These are phyloP conservation scores for Teratosphaeria pseudoeucalypti DNA, from an alignment of 2,329 filamentous ascomycete species.

Conservation along the genomic window DNA sequence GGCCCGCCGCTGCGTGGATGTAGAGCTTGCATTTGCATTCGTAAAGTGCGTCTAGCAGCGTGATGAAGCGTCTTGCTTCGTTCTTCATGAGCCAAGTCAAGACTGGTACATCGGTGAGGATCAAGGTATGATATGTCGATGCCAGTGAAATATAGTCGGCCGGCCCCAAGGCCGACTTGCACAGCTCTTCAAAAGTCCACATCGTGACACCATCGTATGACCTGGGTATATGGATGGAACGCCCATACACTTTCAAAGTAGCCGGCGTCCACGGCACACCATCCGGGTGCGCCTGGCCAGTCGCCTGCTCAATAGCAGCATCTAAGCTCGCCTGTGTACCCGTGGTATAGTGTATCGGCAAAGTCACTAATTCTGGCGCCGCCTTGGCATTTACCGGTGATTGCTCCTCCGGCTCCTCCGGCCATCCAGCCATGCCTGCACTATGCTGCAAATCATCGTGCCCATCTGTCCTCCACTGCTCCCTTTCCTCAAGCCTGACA, in stretches of 20 bases:
- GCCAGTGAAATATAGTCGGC: conserved; percentile 77
- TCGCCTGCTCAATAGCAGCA: conserved; percentile 10
- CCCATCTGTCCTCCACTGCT: conserved; percentile 15
- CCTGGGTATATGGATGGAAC: conserved; percentile 49
- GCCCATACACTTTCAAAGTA: conserved; percentile 50
- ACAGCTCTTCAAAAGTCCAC: conserved; percentile 61
- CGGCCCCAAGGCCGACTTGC: conserved; percentile 55
- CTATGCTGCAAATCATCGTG: conserved; percentile 15
- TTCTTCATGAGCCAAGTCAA: conserved; percentile 63
- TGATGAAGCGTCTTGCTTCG: conserved; percentile 71
- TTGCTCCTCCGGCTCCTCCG: conserved; percentile 1
- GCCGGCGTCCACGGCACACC: conserved; percentile 32
- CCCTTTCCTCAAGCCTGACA: conserved; percentile 8
- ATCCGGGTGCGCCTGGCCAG: conserved; percentile 6
- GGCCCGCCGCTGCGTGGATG: conserved; percentile 55
- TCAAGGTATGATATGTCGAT: conserved; percentile 67
- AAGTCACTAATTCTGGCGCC: conserved; percentile 4
- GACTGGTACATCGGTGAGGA: conserved; percentile 60
- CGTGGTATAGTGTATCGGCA: conserved; percentile 1
- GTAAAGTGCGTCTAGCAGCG: conserved; percentile 68
- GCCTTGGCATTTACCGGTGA: not conserved
- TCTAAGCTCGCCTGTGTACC: conserved; percentile 3
- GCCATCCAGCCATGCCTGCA: conserved; percentile 12
- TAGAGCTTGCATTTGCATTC: conserved; percentile 71
- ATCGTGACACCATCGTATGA: conserved; percentile 48